Evolutionary conservation across 768 basidiomycete species (phyloP), one percentile per base, ranked within the genome.

Genomic region (Phylloporus sp.): DNA sequence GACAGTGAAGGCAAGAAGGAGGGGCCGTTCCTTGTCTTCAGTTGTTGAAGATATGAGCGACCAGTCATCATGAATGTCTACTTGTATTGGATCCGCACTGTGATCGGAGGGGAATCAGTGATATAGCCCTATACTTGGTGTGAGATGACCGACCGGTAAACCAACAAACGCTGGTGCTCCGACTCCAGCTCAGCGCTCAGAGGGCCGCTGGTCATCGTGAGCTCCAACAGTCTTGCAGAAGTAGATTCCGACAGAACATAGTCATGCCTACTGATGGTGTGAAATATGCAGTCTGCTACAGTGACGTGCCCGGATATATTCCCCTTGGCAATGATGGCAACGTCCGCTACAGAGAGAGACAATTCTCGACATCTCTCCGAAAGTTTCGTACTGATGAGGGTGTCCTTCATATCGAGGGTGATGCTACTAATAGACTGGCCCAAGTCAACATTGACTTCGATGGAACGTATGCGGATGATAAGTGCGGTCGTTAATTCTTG

Each of bases 51-150:
- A 73, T 38, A 76, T 73, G 39, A 70, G 69, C 5, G 85, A 80
- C 92, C 92, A 95, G 62, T 95, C 89, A 57, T 95, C 92, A 57
- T 74, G 81, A 46, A 92, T 82, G 48, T 79, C 79, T 42, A 92
- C 76, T 57, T 80, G 74, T 29, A 94, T 67, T 1, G 92, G 92
- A 60, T 92, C 87, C 26, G 89, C 86, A 22, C 90, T 91, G 51
- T 22, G 46, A 44, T 22, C 10, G 45, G 16, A 3, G 26, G 29
- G 7, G 45, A 31, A 29, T 64, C 23, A 62, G 29, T 44, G 5
- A 22, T 4, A 20, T 35, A 6, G 32, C 24, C 13, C 13, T 2
- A n/a, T 1, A 43, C 16, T 31, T 38, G 22, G 2, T 42, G 24
- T 28, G 27, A 31, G 23, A 44, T 28, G 46, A 72, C 78, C 58